Percentiles rank a stretch among this genome's conserved stretches.
Evolutionary conservation across 306 rosid species (phyloP).

Genomic region (Cucumis sativus): DNA sequence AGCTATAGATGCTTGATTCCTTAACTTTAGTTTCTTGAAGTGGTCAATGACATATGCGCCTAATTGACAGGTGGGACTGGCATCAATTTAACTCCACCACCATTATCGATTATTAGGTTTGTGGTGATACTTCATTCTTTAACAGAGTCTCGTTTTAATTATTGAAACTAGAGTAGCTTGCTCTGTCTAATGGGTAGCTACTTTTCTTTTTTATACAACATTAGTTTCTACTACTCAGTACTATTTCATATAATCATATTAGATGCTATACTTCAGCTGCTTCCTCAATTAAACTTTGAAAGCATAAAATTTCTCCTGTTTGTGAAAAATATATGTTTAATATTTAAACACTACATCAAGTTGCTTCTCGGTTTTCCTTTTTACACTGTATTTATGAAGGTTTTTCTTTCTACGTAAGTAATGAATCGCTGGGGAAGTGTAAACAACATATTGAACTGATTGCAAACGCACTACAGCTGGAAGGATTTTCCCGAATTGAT

Average conservation of each 20-base stretch:
- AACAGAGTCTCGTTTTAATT: not conserved
- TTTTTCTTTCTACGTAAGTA: slow-evolving; percentile 21
- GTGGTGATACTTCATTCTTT: not conserved
- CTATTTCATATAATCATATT: not conserved
- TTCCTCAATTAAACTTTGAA: not conserved
- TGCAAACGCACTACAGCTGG: slow-evolving; percentile 69
- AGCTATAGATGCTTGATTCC: not conserved
- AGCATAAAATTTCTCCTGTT: not conserved
- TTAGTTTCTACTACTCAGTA: not conserved
- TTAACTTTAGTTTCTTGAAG: not conserved
- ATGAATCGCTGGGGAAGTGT: slow-evolving; percentile 56
- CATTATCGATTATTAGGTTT: slow-evolving; percentile 72
- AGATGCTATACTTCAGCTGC: not conserved
- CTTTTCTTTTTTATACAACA: too few species aligned
- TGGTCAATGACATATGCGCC: not conserved
- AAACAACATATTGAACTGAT: slow-evolving; percentile 57
- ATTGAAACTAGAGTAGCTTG: not conserved
- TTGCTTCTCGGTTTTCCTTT: not conserved
- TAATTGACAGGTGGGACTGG: slow-evolving; percentile 83
- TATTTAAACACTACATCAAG: not conserved
- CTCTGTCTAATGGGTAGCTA: not conserved
- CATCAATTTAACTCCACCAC: slow-evolving; percentile 96
- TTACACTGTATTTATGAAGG: slow-evolving; percentile 7
- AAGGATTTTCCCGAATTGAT: slow-evolving; percentile 92
- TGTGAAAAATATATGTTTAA: not conserved